Conservation (phyloP, 2,329 filamentous ascomycete genomes). For the Dactylonectria estremocensis region DNA sequence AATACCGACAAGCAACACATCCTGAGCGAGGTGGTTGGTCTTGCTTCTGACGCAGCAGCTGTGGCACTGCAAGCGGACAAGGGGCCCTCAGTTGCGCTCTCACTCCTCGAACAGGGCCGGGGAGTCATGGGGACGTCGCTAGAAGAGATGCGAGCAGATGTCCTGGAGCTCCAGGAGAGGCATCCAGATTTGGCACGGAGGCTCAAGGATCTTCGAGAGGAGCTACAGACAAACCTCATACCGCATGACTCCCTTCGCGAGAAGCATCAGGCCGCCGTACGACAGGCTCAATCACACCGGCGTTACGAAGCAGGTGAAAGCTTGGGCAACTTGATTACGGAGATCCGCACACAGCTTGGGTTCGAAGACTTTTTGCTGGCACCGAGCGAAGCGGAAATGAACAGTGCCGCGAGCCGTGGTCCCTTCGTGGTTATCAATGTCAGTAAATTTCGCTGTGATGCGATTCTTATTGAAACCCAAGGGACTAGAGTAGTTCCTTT, state of each 20-base stretch:
- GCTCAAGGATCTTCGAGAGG: not conserved
- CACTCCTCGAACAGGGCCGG: slow-evolving; percentile 22
- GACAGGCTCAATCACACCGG: not conserved
- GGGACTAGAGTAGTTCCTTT: slow-evolving; percentile 43
- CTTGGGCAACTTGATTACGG: slow-evolving; percentile 46
- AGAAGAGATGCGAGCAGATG: slow-evolving; percentile 13
- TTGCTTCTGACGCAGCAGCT: slow-evolving; percentile 16
- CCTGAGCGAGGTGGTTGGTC: not conserved
- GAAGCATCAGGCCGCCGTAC: not conserved
- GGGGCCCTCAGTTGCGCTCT: not conserved
- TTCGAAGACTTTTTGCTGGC: slow-evolving; percentile 48
- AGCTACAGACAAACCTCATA: not conserved
- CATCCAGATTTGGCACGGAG: slow-evolving; percentile 4
- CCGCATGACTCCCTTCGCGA: not conserved
- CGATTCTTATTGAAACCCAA: slow-evolving; percentile 45
- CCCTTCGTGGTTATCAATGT: slow-evolving; percentile 52
- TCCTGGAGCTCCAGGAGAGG: not conserved
- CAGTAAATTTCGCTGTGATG: slow-evolving; percentile 49
- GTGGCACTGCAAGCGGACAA: slow-evolving; percentile 5
- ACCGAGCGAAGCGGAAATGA: slow-evolving; percentile 36
- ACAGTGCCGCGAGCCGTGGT: slow-evolving; percentile 40
- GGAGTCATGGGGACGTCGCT: slow-evolving; percentile 17
- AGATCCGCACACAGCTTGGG: slow-evolving; percentile 18
- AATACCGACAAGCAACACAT: slow-evolving; percentile 17
- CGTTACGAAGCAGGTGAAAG: not conserved